Conservation (phyloP, 2,329 filamentous ascomycete genomes). For the Fusarium napiforme region DNA sequence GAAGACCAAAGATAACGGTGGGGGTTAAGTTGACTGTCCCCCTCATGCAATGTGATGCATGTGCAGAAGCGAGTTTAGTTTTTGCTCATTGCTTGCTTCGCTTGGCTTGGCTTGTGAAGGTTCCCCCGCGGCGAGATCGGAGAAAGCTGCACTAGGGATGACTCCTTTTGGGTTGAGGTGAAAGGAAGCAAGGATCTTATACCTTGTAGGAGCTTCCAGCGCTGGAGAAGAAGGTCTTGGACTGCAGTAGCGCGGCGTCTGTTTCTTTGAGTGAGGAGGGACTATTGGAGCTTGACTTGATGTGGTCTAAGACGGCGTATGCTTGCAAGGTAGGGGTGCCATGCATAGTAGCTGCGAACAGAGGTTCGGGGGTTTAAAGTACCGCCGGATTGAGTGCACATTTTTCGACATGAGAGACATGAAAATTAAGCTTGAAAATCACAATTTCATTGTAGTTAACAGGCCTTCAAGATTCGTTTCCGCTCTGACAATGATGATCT, state of each 20-base stretch:
- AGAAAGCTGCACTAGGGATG: slow-evolving; percentile 33
- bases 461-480: not conserved
- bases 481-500: not conserved
- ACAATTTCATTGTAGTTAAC: slow-evolving; percentile 3
- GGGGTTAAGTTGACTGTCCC: slow-evolving; percentile 20
- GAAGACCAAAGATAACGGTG: slow-evolving; percentile 33
- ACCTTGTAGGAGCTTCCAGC: slow-evolving; percentile 39
- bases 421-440: slow-evolving; percentile 24
- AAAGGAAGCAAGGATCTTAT: slow-evolving; percentile 20
- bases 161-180: slow-evolving; percentile 37
- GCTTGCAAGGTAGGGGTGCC: slow-evolving; percentile 6
- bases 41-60: slow-evolving; percentile 26
- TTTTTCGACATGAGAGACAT: not conserved
- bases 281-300: slow-evolving; percentile 38
- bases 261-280: slow-evolving; percentile 12
- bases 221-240: slow-evolving; percentile 42
- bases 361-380: slow-evolving; percentile 12
- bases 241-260: slow-evolving; percentile 39
- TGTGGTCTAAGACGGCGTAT: slow-evolving; percentile 25
- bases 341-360: slow-evolving; percentile 38
- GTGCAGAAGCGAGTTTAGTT: slow-evolving; percentile 14
- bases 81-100: slow-evolving; percentile 20
- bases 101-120: slow-evolving; percentile 1
- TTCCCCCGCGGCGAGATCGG: slow-evolving; percentile 45
- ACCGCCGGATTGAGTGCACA: not conserved